These are phyloP conservation scores for Remersonia thermophila DNA, from an alignment of 2,329 filamentous ascomycete genomes.

Conservation along the genomic window DNA sequence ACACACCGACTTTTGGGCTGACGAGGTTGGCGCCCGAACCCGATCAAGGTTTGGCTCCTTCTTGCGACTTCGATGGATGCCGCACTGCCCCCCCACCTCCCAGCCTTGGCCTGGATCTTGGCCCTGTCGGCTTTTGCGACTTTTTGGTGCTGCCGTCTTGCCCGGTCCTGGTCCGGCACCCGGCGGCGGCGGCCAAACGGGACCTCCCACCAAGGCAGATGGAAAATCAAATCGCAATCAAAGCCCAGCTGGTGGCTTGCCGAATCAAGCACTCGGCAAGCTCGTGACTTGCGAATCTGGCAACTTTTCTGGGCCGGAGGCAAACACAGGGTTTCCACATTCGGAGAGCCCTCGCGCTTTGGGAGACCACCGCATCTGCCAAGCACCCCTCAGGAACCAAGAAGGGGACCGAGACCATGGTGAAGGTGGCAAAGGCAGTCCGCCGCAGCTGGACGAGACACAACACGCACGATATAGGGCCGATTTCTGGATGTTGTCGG, in stretches of 20 bases:
- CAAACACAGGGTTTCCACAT: neutral
- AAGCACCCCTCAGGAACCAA: neutral
- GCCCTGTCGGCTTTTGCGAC: too few species aligned
- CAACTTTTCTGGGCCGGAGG: neutral
- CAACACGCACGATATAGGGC: too few species aligned
- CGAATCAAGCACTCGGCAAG: slow-evolving; percentile 2
- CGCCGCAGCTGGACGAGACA: too few species aligned
- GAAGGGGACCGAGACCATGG: neutral
- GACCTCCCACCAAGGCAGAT: too few species aligned
- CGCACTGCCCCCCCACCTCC: too few species aligned
- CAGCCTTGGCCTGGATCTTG: too few species aligned
- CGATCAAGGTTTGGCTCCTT: too few species aligned
- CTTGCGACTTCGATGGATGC: too few species aligned
- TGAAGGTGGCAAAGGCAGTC: neutral
- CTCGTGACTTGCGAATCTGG: slow-evolving; percentile 5
- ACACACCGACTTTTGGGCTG: neutral
- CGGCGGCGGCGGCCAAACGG: slow-evolving; percentile 3
- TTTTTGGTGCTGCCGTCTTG: slow-evolving; percentile 4
- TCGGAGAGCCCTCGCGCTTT: neutral
- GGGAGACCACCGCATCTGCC: neutral
- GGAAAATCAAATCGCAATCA: too few species aligned
- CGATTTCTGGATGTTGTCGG: too few species aligned
- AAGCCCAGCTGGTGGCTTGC: slow-evolving; percentile 7
- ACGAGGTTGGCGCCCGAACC: neutral
- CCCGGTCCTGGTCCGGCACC: slow-evolving; percentile 11